Base-by-base conservation (phyloP, 2,329 filamentous ascomycete genomes). In the Incumbomyces lentus region DNA sequence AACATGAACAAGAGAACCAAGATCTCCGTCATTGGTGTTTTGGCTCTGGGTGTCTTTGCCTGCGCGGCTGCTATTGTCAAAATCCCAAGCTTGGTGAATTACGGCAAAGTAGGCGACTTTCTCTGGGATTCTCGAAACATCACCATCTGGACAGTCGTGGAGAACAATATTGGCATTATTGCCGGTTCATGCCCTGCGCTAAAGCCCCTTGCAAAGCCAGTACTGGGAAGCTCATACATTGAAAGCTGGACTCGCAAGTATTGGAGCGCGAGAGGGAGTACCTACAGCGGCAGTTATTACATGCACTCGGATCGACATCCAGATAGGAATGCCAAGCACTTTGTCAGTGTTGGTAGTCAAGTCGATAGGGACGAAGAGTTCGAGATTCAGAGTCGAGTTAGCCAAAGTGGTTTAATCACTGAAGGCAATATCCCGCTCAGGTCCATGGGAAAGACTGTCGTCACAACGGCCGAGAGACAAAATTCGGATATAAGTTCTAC, bases 121-220 rank as follows among this genome's bases (percentile, higher is more conserved):
- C 59, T 73, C 0, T 70, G 68, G 68, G 67, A 70, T 48, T 68
- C 60, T 2, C 62, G 67, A 22, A 64, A 71, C 53, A 63, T 76
- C 1, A 72, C 69, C 10, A 67, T 73, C 47, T 72, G 70, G 70
- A 65, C 64, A 3, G 62, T 68, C 8, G 56, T 57, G n/a, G 61
- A 63, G 50, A 49, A 55, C 32, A 61, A 56, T 41, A 57, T 54
- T 17, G 60, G 61, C 7, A 64, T 64, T 12, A 53, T 62, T 1
- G 60, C 59, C 2, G 62, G 59, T 16, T 61, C 52, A 30, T 54
- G 63, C 10, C 60, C 61, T 5, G 55, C 59, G 11, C 55, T 64
- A 1, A 60, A 60, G 31, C 62, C 61, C 2, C 53, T 64, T 16
- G 59, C 63, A 42, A 60, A 60, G 31, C 43, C 41, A 26, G 44